phyloP scores from a whole-genome alignment of 78 protist genomes.

The Bodo saltans region DNA sequence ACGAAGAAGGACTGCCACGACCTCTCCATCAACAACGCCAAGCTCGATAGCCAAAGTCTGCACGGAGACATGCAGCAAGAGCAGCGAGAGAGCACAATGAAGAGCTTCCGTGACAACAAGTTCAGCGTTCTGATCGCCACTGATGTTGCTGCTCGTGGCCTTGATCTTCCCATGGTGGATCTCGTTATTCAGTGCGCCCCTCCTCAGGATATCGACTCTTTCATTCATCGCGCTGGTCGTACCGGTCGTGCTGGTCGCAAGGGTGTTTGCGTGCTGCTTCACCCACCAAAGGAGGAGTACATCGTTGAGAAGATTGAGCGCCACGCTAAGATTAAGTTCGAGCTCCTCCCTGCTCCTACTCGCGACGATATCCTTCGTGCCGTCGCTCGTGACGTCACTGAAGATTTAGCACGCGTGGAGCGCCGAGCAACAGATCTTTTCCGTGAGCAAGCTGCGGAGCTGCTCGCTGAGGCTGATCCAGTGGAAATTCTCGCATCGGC shows the following conservation, averaged over 20 bases:
- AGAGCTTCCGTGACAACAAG: slow-evolving; percentile 1
- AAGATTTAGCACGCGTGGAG: slow-evolving; percentile 8
- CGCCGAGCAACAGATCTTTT: not conserved
- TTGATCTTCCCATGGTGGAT: slow-evolving; percentile 69
- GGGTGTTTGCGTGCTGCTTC: slow-evolving; percentile 79
- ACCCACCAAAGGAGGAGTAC: slow-evolving; percentile 29
- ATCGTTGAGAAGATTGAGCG: slow-evolving; percentile 2
- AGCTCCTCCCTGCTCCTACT: not conserved
- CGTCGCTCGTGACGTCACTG: slow-evolving; percentile 8
- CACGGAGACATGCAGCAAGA: slow-evolving; percentile 32
- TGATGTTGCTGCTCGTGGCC: slow-evolving; percentile 91
- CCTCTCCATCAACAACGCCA: not conserved
- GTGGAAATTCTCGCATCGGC: slow-evolving; percentile 11
- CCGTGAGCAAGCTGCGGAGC: not conserved
- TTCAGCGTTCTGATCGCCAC: slow-evolving; percentile 79
- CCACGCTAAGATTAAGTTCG: slow-evolving; percentile 9
- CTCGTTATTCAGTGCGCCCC: slow-evolving; percentile 63
- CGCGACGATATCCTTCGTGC: not conserved
- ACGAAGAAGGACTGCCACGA: slow-evolving; percentile 33
- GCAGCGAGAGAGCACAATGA: not conserved
- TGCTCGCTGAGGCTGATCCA: not conserved
- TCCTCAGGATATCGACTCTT: slow-evolving; percentile 45
- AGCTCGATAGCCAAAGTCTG: not conserved
- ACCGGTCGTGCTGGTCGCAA: slow-evolving; percentile 55
- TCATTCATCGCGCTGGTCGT: slow-evolving; percentile 65